Conservation (phyloP, 2,329 filamentous ascomycete species). For the Metarhizium brunneum region DNA sequence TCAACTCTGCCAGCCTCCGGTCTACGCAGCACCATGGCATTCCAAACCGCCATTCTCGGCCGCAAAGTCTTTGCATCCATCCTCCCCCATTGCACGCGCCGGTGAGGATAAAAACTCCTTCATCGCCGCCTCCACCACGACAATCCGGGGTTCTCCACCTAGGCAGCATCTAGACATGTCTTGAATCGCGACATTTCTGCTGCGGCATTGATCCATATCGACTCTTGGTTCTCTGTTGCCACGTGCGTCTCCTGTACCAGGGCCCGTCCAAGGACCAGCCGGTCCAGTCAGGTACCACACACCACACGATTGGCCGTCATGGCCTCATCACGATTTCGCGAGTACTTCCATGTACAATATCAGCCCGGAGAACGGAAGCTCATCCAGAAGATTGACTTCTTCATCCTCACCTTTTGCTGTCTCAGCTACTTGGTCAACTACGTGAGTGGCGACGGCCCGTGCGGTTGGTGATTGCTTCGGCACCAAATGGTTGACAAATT, state of each 20-base stretch:
- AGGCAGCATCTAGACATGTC: background rate
- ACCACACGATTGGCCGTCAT: background rate
- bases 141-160: background rate
- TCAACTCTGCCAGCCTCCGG: too few species aligned
- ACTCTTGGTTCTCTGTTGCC: background rate
- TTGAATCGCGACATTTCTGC: background rate
- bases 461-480: background rate
- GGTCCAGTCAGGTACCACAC: too few species aligned
- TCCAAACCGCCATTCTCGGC: too few species aligned
- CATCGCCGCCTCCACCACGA: background rate
- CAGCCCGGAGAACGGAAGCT: conserved; percentile 33
- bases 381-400: conserved; percentile 47
- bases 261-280: too few species aligned
- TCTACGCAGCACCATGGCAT: too few species aligned
- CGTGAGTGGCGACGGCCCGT: background rate
- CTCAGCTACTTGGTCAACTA: conserved; percentile 6
- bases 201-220: background rate
- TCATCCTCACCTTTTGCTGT: conserved; percentile 8
- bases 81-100: too few species aligned
- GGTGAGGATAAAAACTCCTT: background rate
- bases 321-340: conserved; percentile 12
- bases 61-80: background rate
- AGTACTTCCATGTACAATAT: conserved; percentile 25
- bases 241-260: too few species aligned
- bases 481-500: background rate